phyloP scores from a whole-genome alignment of 805 yeast genomes.

The Metschnikowia lachancei region DNA sequence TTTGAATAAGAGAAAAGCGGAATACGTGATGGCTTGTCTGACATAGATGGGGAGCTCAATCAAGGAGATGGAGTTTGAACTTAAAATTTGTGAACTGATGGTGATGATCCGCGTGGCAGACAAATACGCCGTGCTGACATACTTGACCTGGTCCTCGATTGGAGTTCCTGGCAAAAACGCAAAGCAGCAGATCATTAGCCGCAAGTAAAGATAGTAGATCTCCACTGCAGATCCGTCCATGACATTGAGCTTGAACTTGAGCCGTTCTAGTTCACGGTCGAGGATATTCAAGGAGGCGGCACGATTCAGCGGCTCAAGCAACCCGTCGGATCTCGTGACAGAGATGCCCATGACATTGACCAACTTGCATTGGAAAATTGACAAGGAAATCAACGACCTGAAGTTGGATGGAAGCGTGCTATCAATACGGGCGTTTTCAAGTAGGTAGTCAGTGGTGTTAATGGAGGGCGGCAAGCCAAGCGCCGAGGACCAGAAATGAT shows the following conservation, averaged over 20 bases:
- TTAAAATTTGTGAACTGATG: slow-evolving; percentile 62
- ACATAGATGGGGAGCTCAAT: slow-evolving; percentile 84
- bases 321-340: slow-evolving; percentile 82
- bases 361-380: slow-evolving; percentile 80
- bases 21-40: slow-evolving; percentile 79
- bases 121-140: slow-evolving; percentile 76
- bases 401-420: slow-evolving; percentile 62
- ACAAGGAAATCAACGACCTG: slow-evolving; percentile 65
- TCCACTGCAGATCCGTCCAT: slow-evolving; percentile 67
- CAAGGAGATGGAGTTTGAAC: slow-evolving; percentile 56
- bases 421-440: slow-evolving; percentile 76
- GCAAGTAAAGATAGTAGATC: slow-evolving; percentile 73
- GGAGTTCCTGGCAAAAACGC: slow-evolving; percentile 91
- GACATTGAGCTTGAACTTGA: slow-evolving; percentile 63
- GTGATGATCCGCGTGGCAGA: slow-evolving; percentile 82
- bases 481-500: slow-evolving; percentile 86
- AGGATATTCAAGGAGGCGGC: slow-evolving; percentile 76
- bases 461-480: slow-evolving; percentile 86
- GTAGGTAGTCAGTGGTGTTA: slow-evolving; percentile 71
- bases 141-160: slow-evolving; percentile 78
- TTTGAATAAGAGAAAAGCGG: slow-evolving; percentile 75
- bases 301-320: slow-evolving; percentile 78
- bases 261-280: slow-evolving; percentile 72
- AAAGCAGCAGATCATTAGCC: slow-evolving; percentile 79
- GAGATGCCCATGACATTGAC: slow-evolving; percentile 85